Evolutionary conservation across 768 basidiomycete species (phyloP).

Genomic region (Mycena olivaceomarginata): DNA sequence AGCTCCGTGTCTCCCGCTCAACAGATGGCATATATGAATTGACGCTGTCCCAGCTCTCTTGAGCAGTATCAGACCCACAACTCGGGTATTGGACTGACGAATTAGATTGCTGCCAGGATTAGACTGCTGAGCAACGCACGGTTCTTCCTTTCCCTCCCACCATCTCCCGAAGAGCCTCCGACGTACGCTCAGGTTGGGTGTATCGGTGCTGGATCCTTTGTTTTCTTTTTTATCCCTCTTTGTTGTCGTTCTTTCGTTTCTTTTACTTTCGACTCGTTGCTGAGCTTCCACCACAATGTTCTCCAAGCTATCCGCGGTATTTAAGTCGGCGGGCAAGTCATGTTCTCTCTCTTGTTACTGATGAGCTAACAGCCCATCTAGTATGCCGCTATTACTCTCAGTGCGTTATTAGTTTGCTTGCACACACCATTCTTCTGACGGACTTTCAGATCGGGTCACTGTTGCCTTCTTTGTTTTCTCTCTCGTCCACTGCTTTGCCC

Average conservation of each 20-base stretch:
- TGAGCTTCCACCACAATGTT: conserved; percentile 24
- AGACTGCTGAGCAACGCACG: conserved; percentile 2
- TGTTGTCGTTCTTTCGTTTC: conserved; percentile 2
- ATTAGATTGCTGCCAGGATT: too few species aligned
- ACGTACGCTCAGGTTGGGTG: conserved; percentile 37
- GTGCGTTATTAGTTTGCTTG: conserved; percentile 15
- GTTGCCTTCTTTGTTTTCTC: conserved; percentile 71
- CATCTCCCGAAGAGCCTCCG: conserved; percentile 21
- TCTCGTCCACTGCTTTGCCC: conserved; percentile 70
- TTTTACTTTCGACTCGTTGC: not conserved
- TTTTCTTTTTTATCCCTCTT: not conserved
- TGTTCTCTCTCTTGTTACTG: not conserved
- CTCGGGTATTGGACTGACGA: too few species aligned
- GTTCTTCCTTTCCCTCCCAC: conserved; percentile 30
- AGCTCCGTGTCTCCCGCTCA: too few species aligned
- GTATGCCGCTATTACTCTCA: conserved; percentile 63
- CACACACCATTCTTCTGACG: not conserved
- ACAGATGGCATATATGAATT: too few species aligned
- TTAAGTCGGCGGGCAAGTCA: conserved; percentile 33
- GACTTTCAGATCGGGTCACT: conserved; percentile 53
- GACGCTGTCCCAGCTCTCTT: too few species aligned
- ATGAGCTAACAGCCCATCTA: conserved; percentile 35
- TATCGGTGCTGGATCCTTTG: conserved; percentile 39
- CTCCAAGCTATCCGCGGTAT: not conserved
- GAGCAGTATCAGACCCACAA: too few species aligned